These are phyloP conservation scores for Vicia villosa DNA, from an alignment of 306 rosid genomes.

Conservation along the genomic window DNA sequence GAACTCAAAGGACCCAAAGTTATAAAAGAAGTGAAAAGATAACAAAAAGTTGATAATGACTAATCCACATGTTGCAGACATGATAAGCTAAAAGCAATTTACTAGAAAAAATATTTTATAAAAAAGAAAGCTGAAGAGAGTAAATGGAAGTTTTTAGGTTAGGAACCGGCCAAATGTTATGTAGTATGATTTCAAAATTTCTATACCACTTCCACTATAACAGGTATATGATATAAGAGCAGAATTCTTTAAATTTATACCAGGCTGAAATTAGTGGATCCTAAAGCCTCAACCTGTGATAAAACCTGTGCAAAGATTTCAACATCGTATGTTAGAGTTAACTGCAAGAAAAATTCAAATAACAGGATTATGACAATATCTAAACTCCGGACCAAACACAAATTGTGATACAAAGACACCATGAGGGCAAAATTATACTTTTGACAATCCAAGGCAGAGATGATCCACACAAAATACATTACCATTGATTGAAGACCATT, in stretches of 20 bases:
- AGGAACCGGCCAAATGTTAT: constrained; percentile 8
- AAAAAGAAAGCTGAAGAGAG: constrained; percentile 11
- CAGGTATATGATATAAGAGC: constrained; percentile 25
- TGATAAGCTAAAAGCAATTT: constrained; percentile 15
- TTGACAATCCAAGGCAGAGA: constrained; percentile 28
- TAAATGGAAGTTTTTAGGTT: background rate
- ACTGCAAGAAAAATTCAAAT: constrained; percentile 17
- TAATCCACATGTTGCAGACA: constrained; percentile 5
- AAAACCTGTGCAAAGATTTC: constrained; percentile 46
- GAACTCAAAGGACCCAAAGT: constrained; percentile 9
- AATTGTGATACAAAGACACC: constrained; percentile 25
- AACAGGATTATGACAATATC: constrained; percentile 33
- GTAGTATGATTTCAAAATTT: constrained; percentile 21
- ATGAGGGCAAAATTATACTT: constrained; percentile 1
- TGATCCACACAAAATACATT: constrained; percentile 39
- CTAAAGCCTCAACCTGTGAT: constrained; percentile 56
- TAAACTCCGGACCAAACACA: constrained; percentile 32
- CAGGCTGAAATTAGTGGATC: constrained; percentile 57
- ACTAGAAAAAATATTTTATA: background rate
- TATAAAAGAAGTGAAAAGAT: constrained; percentile 6
- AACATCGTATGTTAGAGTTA: constrained; percentile 28
- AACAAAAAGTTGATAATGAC: constrained; percentile 7
- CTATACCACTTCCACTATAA: constrained; percentile 12
- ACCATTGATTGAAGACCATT: constrained; percentile 91
- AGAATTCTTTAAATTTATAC: constrained; percentile 47